Conservation (phyloP, 176 grass and related monocot genomes). For the Musa beccarii region DNA sequence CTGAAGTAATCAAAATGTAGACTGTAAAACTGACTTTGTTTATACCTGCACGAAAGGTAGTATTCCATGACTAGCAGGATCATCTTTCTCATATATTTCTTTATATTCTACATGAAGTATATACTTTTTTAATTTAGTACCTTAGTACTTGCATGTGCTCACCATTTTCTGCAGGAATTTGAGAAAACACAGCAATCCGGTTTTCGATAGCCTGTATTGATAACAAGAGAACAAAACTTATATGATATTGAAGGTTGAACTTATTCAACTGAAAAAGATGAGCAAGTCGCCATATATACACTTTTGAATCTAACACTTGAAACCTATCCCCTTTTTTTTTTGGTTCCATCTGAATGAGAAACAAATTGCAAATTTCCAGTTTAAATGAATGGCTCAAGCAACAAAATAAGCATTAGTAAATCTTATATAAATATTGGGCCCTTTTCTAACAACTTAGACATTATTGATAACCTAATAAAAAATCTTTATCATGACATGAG, state of each 20-base stretch:
- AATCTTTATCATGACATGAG: no score
- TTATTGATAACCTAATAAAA: no score
- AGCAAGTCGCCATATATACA: not conserved
- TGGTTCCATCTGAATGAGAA: no score
- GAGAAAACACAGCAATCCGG: constrained; percentile 76
- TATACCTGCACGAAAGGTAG: constrained; percentile 43
- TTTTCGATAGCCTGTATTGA: constrained; percentile 64
- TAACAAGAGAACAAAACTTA: constrained; percentile 19
- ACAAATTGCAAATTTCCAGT: no score
- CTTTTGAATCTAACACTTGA: not conserved
- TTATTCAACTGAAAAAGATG: not conserved
- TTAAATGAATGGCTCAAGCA: no score
- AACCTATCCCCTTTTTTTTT: no score
- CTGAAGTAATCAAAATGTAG: constrained; percentile 85
- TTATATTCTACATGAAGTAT: not conserved
- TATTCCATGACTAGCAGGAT: not conserved
- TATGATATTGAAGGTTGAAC: not conserved
- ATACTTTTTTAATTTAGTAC: constrained; percentile 23
- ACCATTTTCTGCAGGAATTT: constrained; percentile 80
- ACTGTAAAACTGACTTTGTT: constrained; percentile 63
- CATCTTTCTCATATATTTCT: not conserved
- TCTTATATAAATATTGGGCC: no score
- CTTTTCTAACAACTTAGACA: no score
- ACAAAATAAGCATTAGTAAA: no score
- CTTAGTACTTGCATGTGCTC: constrained; percentile 83